A percentile compares a stretch with the other conserved stretches of the same genome.
Evolutionary conservation across 139 green algal genomes (phyloP).

Genomic region (Chlamydomonas urium): DNA sequence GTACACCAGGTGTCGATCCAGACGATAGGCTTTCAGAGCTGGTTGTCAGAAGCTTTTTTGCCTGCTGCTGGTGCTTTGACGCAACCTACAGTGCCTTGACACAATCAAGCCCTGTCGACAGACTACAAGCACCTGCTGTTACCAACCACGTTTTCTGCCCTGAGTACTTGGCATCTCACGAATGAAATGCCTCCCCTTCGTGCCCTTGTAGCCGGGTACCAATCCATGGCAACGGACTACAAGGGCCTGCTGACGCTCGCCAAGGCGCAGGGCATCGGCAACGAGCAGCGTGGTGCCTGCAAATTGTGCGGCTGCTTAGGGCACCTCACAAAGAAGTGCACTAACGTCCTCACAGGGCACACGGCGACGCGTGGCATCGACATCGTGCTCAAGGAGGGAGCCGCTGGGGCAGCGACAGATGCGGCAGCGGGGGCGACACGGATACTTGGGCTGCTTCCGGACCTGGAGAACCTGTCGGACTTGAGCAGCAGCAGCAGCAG

Average conservation of each 20-base stretch:
- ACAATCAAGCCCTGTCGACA: too few relatives aligned
- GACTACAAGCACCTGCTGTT: too few relatives aligned
- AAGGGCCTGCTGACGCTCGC: constrained; percentile 67
- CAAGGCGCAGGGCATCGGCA: constrained; percentile 54
- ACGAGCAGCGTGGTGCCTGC: constrained; percentile 64
- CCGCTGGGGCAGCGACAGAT: constrained; percentile 7
- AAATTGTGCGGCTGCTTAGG: constrained; percentile 76
- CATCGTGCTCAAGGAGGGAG: not conserved
- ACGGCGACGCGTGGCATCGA: constrained; percentile 3
- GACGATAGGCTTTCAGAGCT: too few relatives aligned
- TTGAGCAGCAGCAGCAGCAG: constrained; percentile 16
- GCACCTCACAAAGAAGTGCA: constrained; percentile 87
- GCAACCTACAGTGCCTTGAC: not conserved
- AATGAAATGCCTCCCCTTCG: too few relatives aligned
- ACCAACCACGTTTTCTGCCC: too few relatives aligned
- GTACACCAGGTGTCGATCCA: too few relatives aligned
- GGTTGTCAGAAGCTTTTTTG: too few relatives aligned
- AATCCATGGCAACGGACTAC: constrained; percentile 62
- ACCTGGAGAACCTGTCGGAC: constrained; percentile 21
- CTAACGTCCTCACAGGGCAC: constrained; percentile 57
- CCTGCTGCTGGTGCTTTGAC: too few relatives aligned
- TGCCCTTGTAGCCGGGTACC: constrained; percentile 33
- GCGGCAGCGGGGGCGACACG: constrained; percentile 18
- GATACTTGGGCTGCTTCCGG: constrained; percentile 29
- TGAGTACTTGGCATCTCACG: too few relatives aligned